These are phyloP conservation scores for Dryas octopetala DNA, from an alignment of 306 rosid species.

Conservation along the genomic window DNA sequence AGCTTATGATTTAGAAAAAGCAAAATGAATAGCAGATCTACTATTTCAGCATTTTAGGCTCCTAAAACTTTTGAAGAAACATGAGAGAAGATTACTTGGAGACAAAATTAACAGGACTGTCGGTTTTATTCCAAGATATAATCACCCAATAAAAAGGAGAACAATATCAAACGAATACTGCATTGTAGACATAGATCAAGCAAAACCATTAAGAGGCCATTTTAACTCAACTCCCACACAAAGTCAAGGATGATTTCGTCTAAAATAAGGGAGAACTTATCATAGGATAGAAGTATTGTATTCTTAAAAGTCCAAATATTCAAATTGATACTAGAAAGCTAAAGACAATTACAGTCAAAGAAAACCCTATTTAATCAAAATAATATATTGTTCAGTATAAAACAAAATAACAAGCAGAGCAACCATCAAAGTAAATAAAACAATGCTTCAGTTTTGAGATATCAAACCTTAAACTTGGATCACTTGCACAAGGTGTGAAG, in stretches of 20 bases:
- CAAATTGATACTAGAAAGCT: neutral
- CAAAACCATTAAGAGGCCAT: neutral
- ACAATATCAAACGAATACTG: neutral
- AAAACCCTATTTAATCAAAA: neutral
- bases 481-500: constrained; percentile 85
- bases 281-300: neutral
- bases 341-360: neutral
- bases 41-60: too few species aligned
- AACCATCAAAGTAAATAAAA: constrained; percentile 18
- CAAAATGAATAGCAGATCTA: neutral
- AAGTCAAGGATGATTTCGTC: neutral
- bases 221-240: neutral
- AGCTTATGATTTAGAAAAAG: neutral
- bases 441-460: constrained; percentile 23
- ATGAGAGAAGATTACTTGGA: too few species aligned
- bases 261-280: neutral
- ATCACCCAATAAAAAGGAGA: neutral
- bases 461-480: constrained; percentile 86
- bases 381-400: neutral
- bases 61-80: too few species aligned
- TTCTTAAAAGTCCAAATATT: neutral
- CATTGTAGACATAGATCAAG: neutral
- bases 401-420: constrained; percentile 2
- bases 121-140: neutral
- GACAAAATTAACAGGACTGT: neutral